Conservation (phyloP, 1,284 basidiomycete species). For the Ceratobasidium theobromae region DNA sequence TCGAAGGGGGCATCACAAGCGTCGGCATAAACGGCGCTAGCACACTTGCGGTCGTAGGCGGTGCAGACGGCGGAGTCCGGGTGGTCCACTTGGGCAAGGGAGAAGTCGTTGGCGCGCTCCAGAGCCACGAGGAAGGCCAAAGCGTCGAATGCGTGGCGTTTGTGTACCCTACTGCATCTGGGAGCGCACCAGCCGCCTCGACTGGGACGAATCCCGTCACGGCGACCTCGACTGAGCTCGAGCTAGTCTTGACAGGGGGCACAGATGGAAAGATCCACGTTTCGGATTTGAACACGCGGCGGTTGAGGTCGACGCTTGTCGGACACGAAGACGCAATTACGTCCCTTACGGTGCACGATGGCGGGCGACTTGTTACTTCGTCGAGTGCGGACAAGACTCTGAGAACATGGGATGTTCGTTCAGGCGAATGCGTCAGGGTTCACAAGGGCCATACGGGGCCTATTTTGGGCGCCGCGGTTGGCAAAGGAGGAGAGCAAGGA, state of each 20-base stretch:
- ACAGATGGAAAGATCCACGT: conserved; percentile 94
- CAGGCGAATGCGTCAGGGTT: conserved; percentile 72
- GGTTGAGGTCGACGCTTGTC: conserved; percentile 64
- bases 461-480: conserved; percentile 77
- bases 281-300: conserved; percentile 89
- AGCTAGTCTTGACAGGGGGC: conserved; percentile 81
- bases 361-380: conserved; percentile 74
- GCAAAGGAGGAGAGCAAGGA: conserved; percentile 56
- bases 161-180: conserved; percentile 44
- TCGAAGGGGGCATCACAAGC: conserved; percentile 81
- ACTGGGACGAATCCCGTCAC: no score
- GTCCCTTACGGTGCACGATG: conserved; percentile 69
- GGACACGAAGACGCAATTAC: conserved; percentile 79
- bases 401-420: conserved; percentile 91
- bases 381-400: conserved; percentile 84
- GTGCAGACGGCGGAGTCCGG: conserved; percentile 78
- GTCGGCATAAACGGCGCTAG: conserved; percentile 83
- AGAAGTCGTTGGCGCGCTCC: conserved; percentile 75
- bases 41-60: conserved; percentile 86
- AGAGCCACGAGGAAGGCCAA: conserved; percentile 85
- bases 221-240: conserved; percentile 50
- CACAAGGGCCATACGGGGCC: conserved; percentile 86
- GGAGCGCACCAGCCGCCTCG: conserved; percentile 40
- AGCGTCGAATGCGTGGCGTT: conserved; percentile 90
- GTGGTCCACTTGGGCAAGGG: conserved; percentile 87